Percentiles rank a stretch among this genome's conserved stretches.
phyloP scores from a whole-genome alignment of 2,329 filamentous ascomycete genomes.

The Sporothrix phasma region DNA sequence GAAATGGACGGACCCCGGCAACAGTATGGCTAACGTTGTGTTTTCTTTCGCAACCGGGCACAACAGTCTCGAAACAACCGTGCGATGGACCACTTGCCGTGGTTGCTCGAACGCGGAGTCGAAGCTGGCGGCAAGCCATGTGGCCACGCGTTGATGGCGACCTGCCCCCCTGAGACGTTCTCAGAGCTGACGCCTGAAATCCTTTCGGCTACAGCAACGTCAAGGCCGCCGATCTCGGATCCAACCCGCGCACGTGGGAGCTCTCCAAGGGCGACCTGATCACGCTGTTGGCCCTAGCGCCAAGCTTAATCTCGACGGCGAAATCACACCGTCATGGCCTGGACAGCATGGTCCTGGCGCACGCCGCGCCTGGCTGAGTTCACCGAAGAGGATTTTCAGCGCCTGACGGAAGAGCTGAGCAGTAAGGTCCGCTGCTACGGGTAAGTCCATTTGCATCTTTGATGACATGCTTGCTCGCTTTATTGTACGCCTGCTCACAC shows the following conservation, averaged over 20 bases:
- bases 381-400: constrained; percentile 56
- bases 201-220: constrained; percentile 40
- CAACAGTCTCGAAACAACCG: constrained; percentile 74
- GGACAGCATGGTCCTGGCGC: constrained; percentile 69
- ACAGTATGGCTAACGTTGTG: constrained; percentile 7
- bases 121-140: constrained; percentile 59
- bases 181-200: constrained; percentile 39
- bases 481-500: background rate
- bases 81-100: constrained; percentile 88
- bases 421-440: constrained; percentile 88
- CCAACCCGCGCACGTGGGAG: constrained; percentile 63
- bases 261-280: constrained; percentile 65
- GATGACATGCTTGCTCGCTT: background rate
- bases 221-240: constrained; percentile 25
- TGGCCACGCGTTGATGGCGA: constrained; percentile 89
- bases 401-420: constrained; percentile 61
- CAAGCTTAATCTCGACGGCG: constrained; percentile 72
- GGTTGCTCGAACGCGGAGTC: constrained; percentile 53
- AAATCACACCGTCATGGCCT: constrained; percentile 92
- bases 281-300: constrained; percentile 72
- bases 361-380: constrained; percentile 61
- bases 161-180: constrained; percentile 64
- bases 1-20: background rate
- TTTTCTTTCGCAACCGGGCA: constrained; percentile 17
- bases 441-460: constrained; percentile 39